Evolutionary conservation across 805 yeast genomes (phyloP).

Genomic region (Diddensiella transvaalensis): DNA sequence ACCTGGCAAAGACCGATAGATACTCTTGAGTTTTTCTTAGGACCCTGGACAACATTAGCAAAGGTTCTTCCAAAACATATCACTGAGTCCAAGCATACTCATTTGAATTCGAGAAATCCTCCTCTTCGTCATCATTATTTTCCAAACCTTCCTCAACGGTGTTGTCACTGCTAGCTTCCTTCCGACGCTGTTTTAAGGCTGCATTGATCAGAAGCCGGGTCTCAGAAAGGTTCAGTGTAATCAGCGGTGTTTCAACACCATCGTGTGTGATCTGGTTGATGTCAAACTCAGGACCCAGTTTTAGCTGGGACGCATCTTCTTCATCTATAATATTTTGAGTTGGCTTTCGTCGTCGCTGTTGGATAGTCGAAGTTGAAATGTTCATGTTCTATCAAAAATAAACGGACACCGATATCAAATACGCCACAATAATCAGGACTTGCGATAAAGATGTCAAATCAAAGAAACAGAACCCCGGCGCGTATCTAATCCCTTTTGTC

Average conservation of each 20-base stretch:
- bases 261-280: slow-evolving; percentile 73
- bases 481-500: not conserved
- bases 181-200: slow-evolving; percentile 73
- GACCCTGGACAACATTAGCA: slow-evolving; percentile 45
- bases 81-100: slow-evolving; percentile 24
- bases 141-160: slow-evolving; percentile 34
- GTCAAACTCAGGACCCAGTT: slow-evolving; percentile 91
- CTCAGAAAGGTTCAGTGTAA: slow-evolving; percentile 84
- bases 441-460: too few relatives aligned
- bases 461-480: not conserved
- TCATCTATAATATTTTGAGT: slow-evolving; percentile 70
- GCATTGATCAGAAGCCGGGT: slow-evolving; percentile 87
- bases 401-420: not conserved
- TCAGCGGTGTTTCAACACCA: slow-evolving; percentile 71
- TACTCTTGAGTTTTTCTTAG: slow-evolving; percentile 89
- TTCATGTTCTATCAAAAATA: slow-evolving; percentile 52
- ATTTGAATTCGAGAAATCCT: slow-evolving; percentile 35
- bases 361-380: slow-evolving; percentile 82
- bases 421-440: not conserved
- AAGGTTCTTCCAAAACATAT: not conserved
- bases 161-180: slow-evolving; percentile 38
- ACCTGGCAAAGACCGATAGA: slow-evolving; percentile 79
- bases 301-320: slow-evolving; percentile 84
- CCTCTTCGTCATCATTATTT: slow-evolving; percentile 35
- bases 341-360: slow-evolving; percentile 73